Evolutionary conservation across 2,329 filamentous ascomycete species (phyloP), one percentile per base, ranked within the genome.

Genomic region (Ophiognomonia clavigignenti-juglandacearum): DNA sequence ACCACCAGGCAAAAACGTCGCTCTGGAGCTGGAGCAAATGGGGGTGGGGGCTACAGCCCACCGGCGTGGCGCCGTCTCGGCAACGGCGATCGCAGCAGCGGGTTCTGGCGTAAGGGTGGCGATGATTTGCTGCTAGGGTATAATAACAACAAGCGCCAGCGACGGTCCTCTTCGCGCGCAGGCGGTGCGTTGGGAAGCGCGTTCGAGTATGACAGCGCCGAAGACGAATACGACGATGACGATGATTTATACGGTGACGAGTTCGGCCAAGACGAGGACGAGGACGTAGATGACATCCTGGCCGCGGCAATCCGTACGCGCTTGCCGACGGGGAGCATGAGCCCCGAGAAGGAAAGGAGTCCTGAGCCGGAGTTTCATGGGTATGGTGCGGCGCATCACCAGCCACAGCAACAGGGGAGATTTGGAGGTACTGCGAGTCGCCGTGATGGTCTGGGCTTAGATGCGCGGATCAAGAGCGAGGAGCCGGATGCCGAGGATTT

Each of bases 51-150:
- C 53, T 82, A 76, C 68, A 79, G 74, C 59, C 78, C 78, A 47
- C 78, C 78, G 53, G 78, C 78, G 39, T 82, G 78, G 78, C 71
- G 75, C 60, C 75, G 76, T 55, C 75, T 80, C 64, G 73, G 70
- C 68, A 80, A 79, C 71, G 78, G 76, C 57, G 71, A 73, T 55
- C 71, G 73, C 60, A 78, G 72, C 62, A 77, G 70, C 58, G 76
- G 77, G 53, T 81, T 83, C 61, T 83, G 84, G 75, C 75, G 76
- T 56, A 66, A 69, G 53, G 68, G 72, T 51, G 68, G 72, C 51
- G 53, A 47, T 34, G 48, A 54, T 46, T 48, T 60, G 51, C 37
- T 57, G 48, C 39, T 58, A 46, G n/a, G n/a, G n/a, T n/a, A n/a
- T n/a, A n/a, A n/a, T n/a, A n/a, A n/a, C n/a, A n/a, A n/a, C n/a